Evolutionary conservation across 345 rosid genomes (phyloP), one percentile per base, ranked within the genome.

Genomic region (Brassica rapa): DNA sequence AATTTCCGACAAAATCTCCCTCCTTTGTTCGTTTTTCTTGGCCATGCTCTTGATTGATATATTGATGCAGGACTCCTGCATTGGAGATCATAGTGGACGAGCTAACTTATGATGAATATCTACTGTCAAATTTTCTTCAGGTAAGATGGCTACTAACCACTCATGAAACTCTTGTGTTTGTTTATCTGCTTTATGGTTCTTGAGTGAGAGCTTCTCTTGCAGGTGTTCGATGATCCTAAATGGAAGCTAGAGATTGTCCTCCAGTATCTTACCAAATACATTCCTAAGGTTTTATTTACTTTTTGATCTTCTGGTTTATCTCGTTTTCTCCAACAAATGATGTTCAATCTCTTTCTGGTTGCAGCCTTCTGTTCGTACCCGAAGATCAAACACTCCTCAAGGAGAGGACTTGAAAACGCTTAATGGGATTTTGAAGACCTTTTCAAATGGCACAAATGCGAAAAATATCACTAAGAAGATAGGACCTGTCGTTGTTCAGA

Each of bases 241-340:
- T 89, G 95, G 98, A 94, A 94, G 86, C 84, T 89, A 70, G 95
- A 87, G 82, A 82, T 94, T 32, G 80, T 91, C 56, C 72, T 85
- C 82, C 95, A 84, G 78, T 94, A 88, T 68, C 83, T 92, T 37
- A 62, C 64, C 29, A 94, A 91, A 80, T 94, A 92, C 81, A 80
- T 73, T 32, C 69, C 89, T 23, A 91, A 87, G 91, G 97, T 88
- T 27, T 27, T 27, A 27, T 27, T 71, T 72, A 69, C 11, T 70
- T 24, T 1, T 23, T 37, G 46, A 4, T 30, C 6, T 5, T 64
- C 66, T 33, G 49, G 24, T 79, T 29, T 14, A 7, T 16, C 68
- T 16, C 21, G 30, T 29, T 37, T 57, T 62, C 61, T 74, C 12
- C 37, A 35, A 32, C 62, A 68, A 10, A 14, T 29, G 3, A 0